These are phyloP conservation scores for Rhododendron simsii DNA, from an alignment of 148 eudicot genomes.

Conservation along the genomic window DNA sequence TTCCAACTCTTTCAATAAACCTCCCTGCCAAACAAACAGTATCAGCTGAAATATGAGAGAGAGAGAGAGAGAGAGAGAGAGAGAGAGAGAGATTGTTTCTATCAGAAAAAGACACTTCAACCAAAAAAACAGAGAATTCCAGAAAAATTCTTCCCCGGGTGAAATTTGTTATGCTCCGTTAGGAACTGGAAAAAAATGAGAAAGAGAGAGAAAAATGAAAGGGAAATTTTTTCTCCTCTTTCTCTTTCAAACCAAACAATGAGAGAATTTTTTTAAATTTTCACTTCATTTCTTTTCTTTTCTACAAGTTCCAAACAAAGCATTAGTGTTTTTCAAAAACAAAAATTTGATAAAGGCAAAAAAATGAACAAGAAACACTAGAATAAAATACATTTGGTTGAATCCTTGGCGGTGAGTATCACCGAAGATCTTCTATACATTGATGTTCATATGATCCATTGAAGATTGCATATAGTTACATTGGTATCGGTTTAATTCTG, in stretches of 20 bases:
- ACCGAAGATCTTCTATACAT: neutral
- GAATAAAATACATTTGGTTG: neutral
- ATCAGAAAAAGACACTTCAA: neutral
- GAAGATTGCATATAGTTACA: neutral
- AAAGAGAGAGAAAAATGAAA: too few species aligned
- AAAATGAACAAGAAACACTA: neutral
- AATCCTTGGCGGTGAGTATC: neutral
- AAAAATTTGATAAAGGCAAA: neutral
- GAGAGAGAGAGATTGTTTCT: neutral
- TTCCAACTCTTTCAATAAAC: neutral
- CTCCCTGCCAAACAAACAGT: conserved; percentile 2
- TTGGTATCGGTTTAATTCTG: neutral
- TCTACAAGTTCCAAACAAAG: too few species aligned
- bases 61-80: neutral
- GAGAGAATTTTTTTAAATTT: too few species aligned
- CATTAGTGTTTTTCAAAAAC: neutral
- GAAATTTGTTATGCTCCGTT: neutral
- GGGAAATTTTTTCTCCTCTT: too few species aligned
- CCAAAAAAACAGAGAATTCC: neutral
- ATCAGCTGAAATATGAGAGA: too few species aligned
- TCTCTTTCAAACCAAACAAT: too few species aligned
- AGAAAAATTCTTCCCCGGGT: neutral
- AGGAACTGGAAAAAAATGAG: neutral
- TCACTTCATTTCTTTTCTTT: too few species aligned
- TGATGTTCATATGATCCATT: neutral